These are phyloP conservation scores for Amauroascus verrucosus DNA, from an alignment of 2,329 filamentous ascomycete species.

Conservation along the genomic window DNA sequence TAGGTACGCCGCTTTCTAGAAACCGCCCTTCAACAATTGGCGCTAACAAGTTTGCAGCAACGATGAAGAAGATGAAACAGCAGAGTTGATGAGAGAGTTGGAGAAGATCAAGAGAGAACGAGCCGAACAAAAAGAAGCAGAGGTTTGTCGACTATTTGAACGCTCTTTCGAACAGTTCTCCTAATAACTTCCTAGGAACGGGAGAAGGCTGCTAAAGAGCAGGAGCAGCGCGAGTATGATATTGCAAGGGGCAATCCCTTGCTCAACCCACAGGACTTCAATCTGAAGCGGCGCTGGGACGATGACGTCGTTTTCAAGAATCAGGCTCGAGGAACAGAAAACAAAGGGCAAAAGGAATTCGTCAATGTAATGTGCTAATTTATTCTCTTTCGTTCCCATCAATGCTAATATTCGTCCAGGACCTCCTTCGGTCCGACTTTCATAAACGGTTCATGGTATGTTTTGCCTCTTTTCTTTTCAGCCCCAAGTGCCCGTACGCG, in stretches of 20 bases:
- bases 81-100: conserved; percentile 80
- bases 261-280: conserved; percentile 79
- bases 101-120: conserved; percentile 88
- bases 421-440: conserved; percentile 88
- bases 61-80: conserved; percentile 71
- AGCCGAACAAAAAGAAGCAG: conserved; percentile 67
- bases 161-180: background rate
- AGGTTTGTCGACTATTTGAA: conserved; percentile 35
- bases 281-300: conserved; percentile 80
- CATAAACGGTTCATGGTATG: conserved; percentile 84
- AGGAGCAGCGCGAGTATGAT: conserved; percentile 73
- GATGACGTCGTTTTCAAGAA: conserved; percentile 99
- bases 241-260: conserved; percentile 89
- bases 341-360: conserved; percentile 88
- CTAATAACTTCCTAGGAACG: conserved; percentile 49
- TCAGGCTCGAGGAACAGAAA: conserved; percentile 87
- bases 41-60: conserved; percentile 42
- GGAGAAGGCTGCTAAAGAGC: conserved; percentile 67
- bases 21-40: background rate
- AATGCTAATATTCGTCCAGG: conserved; percentile 38
- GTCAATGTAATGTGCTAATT: conserved; percentile 60
- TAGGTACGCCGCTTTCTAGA: conserved; percentile 31
- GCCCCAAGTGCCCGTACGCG: background rate
- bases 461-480: background rate
- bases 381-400: conserved; percentile 15